Base-by-base conservation (phyloP, 768 basidiomycete genomes). In the Hebeloma cylindrosporum region DNA sequence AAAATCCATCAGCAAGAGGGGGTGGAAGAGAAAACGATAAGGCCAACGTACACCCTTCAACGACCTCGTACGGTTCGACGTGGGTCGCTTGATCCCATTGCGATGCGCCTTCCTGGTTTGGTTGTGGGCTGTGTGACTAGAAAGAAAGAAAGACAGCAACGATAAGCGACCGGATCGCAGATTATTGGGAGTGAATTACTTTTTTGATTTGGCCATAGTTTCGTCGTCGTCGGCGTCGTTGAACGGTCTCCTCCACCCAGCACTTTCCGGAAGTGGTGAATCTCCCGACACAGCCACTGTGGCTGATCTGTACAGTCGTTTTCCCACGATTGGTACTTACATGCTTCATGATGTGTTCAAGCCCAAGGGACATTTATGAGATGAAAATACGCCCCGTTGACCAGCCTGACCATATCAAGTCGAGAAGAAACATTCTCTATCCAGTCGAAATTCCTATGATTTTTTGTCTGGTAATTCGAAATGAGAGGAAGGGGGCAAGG, bases 121-220 rank as follows among this genome's bases (percentile, higher is more conserved):
- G 78, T 95, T 96, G 80, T 95, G 93, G 70, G 90, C 91, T 61
- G 87, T 91, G 67, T 92, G 86, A 61, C 88, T 22, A 23, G 25
- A 33, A 21, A 23, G 16, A 33, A 40, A 40, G 38, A 40, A 26
- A 16, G 38, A 40, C 13, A 27, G 16, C 14, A 23, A n/a, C 20
- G 13, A 26, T 7, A 14, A 44, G 49, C 2, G 37, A 44, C 26
- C 14, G 17, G 33, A 20, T 13, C 29, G 29, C 23, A 10, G 31
- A 26, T 20, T 27, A n/a, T 28, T 7, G 46, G 23, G 22, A 22
- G 18, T 7, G 9, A 42, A 27, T 45, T 66, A 94, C 91, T 97
- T 97, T 79, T 97, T 97, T 53, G 95, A 98, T 75, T 98, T 96
- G 79, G 93, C 85, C 93, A 96, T 97, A 57, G 64, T 60, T 54